Conservation (phyloP, 2,329 filamentous ascomycete genomes). For the Aspergillus niger region DNA sequence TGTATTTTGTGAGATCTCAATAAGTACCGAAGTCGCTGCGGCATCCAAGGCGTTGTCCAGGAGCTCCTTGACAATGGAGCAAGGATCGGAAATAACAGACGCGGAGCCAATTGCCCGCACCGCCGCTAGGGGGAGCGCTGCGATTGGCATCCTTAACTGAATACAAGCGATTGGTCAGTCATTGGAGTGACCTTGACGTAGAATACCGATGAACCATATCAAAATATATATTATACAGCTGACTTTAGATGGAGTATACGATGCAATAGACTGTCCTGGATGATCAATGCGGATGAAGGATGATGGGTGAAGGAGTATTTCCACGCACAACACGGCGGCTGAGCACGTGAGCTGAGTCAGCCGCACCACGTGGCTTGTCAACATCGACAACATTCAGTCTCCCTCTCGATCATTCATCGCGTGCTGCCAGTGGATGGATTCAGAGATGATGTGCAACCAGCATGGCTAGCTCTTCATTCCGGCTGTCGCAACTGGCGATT, state of each 20-base stretch:
- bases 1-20: constrained; percentile 62
- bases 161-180: background rate
- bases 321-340: constrained; percentile 16
- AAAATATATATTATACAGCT: background rate
- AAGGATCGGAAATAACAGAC: constrained; percentile 59
- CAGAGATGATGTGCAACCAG: background rate
- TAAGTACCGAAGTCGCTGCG: constrained; percentile 56
- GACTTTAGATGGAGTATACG: background rate
- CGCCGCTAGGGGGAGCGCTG: constrained; percentile 44
- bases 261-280: background rate
- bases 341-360: constrained; percentile 20
- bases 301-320: constrained; percentile 15
- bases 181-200: background rate
- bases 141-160: constrained; percentile 47
- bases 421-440: background rate
- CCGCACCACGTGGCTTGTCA: constrained; percentile 1
- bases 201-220: background rate
- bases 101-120: constrained; percentile 58
- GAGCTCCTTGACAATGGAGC: constrained; percentile 64
- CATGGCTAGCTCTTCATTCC: constrained; percentile 29
- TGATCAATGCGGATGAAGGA: background rate
- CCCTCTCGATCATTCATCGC: background rate
- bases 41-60: constrained; percentile 70
- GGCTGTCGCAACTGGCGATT: constrained; percentile 50
- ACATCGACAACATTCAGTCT: background rate